Percentiles rank a stretch among this genome's conserved stretches.
phyloP scores from a whole-genome alignment of 163 green algal genomes.

The Dunaliella salina region DNA sequence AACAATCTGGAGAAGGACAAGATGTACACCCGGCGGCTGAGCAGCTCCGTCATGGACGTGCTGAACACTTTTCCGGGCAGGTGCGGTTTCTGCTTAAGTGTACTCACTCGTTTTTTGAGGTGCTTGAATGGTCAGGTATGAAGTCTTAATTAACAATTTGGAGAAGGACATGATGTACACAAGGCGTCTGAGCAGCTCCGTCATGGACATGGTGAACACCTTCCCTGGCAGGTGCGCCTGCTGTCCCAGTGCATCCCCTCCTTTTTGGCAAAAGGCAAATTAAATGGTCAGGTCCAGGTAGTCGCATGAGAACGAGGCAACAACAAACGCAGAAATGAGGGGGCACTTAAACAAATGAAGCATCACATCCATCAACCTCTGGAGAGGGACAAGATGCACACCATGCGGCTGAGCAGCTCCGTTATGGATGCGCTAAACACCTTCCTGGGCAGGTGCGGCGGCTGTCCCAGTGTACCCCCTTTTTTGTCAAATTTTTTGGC shows the following conservation, averaged over 20 bases:
- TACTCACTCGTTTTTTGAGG: too few species aligned
- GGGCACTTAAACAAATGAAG: too few species aligned
- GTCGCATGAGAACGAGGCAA: too few species aligned
- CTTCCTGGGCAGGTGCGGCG: constrained; percentile 25
- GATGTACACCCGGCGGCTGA: constrained; percentile 32
- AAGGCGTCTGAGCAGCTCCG: constrained; percentile 19
- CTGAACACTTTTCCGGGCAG: constrained; percentile 36
- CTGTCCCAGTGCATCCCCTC: too few species aligned
- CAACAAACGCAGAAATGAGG: too few species aligned
- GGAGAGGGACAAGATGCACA: constrained; percentile 38
- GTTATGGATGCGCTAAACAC: constrained; percentile 46
- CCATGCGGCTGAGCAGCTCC: constrained; percentile 21
- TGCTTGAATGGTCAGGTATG: too few species aligned
- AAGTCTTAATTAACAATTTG: constrained; percentile 45
- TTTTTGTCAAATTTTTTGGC: too few species aligned
- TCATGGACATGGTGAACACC: constrained; percentile 46
- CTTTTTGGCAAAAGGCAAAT: too few species aligned
- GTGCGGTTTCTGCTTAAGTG: neutral
- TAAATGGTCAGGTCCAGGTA: too few species aligned
- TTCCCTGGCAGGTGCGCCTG: constrained; percentile 25
- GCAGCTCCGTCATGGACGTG: constrained; percentile 36
- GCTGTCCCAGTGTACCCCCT: too few species aligned
- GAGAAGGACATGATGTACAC: constrained; percentile 39
- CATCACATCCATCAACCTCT: constrained; percentile 48
- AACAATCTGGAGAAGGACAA: constrained; percentile 48